A percentile compares a stretch with the other conserved stretches of the same genome.
Conservation (phyloP, 768 basidiomycete genomes). For the Kwoniella europaea region DNA sequence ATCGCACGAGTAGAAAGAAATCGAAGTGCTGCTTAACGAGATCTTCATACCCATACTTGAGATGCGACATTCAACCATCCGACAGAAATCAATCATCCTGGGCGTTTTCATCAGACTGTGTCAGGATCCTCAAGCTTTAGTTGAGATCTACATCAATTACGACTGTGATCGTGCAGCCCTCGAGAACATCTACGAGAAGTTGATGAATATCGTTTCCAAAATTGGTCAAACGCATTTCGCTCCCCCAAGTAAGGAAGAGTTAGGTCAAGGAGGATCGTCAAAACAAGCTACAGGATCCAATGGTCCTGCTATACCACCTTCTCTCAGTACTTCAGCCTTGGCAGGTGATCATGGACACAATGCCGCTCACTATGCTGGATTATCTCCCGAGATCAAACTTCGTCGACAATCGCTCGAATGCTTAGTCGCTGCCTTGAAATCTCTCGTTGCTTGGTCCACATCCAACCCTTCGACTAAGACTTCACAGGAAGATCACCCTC, state of each 20-base stretch:
- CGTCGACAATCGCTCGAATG: slow-evolving; percentile 93
- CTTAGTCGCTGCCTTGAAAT: slow-evolving; percentile 82
- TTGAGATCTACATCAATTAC: slow-evolving; percentile 98
- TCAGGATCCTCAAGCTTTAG: slow-evolving; percentile 95
- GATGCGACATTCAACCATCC: slow-evolving; percentile 93
- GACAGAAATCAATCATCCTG: slow-evolving; percentile 91
- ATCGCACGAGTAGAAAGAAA: slow-evolving; percentile 78
- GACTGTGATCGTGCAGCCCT: slow-evolving; percentile 93
- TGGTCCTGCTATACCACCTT: slow-evolving; percentile 64
- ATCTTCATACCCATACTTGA: slow-evolving; percentile 98
- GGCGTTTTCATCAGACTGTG: slow-evolving; percentile 82
- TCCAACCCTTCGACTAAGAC: slow-evolving; percentile 55
- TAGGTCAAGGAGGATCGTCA: slow-evolving; percentile 40
- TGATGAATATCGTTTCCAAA: slow-evolving; percentile 96
- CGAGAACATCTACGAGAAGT: slow-evolving; percentile 97
- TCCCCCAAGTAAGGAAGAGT: slow-evolving; percentile 53
- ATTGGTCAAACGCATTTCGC: slow-evolving; percentile 69
- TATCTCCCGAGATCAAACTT: slow-evolving; percentile 78
- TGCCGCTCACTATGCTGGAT: slow-evolving; percentile 65
- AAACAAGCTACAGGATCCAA: slow-evolving; percentile 57
- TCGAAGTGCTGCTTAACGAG: slow-evolving; percentile 96
- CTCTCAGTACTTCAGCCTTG: slow-evolving; percentile 66
- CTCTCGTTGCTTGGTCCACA: slow-evolving; percentile 86
- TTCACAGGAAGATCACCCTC: slow-evolving; percentile 26
- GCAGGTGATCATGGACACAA: slow-evolving; percentile 60